Percentiles rank a stretch among this genome's conserved stretches.
Evolutionary conservation across 2,329 filamentous ascomycete genomes (phyloP).

Genomic region (Passalora sequoiae): DNA sequence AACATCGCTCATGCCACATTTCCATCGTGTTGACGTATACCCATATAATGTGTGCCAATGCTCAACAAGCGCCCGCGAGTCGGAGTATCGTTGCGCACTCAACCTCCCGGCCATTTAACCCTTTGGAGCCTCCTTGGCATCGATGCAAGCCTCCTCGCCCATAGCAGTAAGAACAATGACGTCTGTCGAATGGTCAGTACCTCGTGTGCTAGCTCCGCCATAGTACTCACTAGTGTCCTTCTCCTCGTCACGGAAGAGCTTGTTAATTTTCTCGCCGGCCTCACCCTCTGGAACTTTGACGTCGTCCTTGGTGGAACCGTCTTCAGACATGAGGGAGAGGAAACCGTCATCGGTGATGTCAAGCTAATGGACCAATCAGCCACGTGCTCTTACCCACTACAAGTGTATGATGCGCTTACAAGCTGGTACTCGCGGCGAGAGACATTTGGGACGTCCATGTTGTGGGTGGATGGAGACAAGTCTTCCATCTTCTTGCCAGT

Average conservation of each 20-base stretch:
- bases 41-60: conserved; percentile 18
- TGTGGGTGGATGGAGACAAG: conserved; percentile 92
- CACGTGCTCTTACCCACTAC: neutral
- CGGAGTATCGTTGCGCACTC: conserved; percentile 16
- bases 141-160: conserved; percentile 88
- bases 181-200: conserved; percentile 50
- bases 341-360: conserved; percentile 91
- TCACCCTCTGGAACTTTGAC: conserved; percentile 90
- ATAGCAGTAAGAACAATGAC: conserved; percentile 91
- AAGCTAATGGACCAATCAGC: conserved; percentile 53
- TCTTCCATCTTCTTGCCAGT: conserved; percentile 99
- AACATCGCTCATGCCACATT: conserved; percentile 25
- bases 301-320: conserved; percentile 86
- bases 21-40: conserved; percentile 19
- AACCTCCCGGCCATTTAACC: conserved; percentile 14
- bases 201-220: neutral
- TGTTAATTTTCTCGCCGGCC: conserved; percentile 76
- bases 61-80: conserved; percentile 13
- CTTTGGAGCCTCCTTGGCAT: conserved; percentile 84
- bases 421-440: conserved; percentile 86
- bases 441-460: conserved; percentile 98
- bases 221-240: conserved; percentile 82
- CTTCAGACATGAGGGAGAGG: conserved; percentile 87
- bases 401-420: conserved; percentile 52
- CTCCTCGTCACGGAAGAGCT: conserved; percentile 73